Evolutionary conservation across 495 filamentous ascomycete species (phyloP), one percentile per base, ranked within the genome.

Genomic region (Pseudotulostoma volvatum): DNA sequence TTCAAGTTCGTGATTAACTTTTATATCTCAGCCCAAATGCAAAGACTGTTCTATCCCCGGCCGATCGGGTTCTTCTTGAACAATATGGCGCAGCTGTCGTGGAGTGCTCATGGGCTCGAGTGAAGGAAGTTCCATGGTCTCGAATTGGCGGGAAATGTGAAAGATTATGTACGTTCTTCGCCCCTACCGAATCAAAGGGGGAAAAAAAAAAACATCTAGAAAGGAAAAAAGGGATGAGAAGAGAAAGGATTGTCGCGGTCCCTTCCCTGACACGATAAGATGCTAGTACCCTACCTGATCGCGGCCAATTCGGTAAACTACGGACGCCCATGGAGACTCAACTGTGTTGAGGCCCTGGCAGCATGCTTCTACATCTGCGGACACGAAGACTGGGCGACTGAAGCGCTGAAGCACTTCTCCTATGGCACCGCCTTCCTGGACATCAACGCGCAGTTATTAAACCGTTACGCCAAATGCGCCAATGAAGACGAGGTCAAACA

Each of bases 231-330:
- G n/a, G n/a, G n/a, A n/a, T n/a, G n/a, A n/a, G n/a, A n/a, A n/a
- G n/a, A n/a, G n/a, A n/a, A n/a, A n/a, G n/a, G n/a, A n/a, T n/a
- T n/a, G n/a, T n/a, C n/a, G n/a, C n/a, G n/a, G n/a, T n/a, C n/a
- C n/a, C n/a, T n/a, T n/a, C n/a, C n/a, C n/a, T n/a, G n/a, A n/a
- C n/a, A n/a, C n/a, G n/a, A n/a, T n/a, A n/a, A n/a, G n/a, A n/a
- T n/a, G n/a, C 39, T 40, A 64, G 70, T 97, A 17, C 90, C 90
- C 0, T 97, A 97, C 54, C 74, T 97, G 9, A 84, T 97, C 37
- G 90, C 90, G 13, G 92, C 90, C 32, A 97, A 97, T 52, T 79
- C 81, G 1, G 90, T 94, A 52, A 97, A 97, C 62, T 97, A 96
- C 60, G 90, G 90, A 9, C 80, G 84, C 49, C 90, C 90, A 13